Conservation (phyloP, 179 eudicot genomes). For the Nepenthes alata region DNA sequence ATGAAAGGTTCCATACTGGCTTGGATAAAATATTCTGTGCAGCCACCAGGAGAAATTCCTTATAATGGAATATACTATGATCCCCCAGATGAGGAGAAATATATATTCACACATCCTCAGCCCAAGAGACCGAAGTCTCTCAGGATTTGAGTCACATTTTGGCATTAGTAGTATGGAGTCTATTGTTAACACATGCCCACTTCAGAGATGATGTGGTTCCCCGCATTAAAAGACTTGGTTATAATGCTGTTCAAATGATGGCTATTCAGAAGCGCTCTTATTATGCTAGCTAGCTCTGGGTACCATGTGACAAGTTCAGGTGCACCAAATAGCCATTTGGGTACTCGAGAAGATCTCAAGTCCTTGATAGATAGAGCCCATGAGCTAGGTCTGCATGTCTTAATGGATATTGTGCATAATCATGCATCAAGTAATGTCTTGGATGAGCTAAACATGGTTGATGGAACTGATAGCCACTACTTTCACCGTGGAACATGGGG, state of each 20-base stretch:
- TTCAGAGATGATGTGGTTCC: constrained; percentile 97
- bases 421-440: constrained; percentile 77
- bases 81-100: constrained; percentile 93
- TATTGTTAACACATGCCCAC: constrained; percentile 61
- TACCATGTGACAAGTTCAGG: constrained; percentile 94
- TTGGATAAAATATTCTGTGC: constrained; percentile 93
- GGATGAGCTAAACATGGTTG: constrained; percentile 95
- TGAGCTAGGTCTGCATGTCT: constrained; percentile 84
- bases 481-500: constrained; percentile 92
- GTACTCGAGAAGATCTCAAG: constrained; percentile 92
- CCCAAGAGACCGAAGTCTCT: constrained; percentile 83
- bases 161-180: constrained; percentile 99
- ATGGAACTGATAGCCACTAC: constrained; percentile 92
- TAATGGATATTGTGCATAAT: constrained; percentile 98
- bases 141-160: constrained; percentile 88
- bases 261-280: constrained; percentile 97
- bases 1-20: constrained; percentile 96
- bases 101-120: constrained; percentile 74
- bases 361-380: constrained; percentile 97
- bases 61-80: constrained; percentile 93
- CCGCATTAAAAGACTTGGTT: constrained; percentile 83
- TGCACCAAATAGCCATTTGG: constrained; percentile 98
- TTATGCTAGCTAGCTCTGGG: constrained; percentile 71
- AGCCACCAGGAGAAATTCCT: constrained; percentile 87
- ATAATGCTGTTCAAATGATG: constrained; percentile 97